These are phyloP conservation scores for Allium sativum DNA, from an alignment of 106 monocot genomes.

Conservation along the genomic window DNA sequence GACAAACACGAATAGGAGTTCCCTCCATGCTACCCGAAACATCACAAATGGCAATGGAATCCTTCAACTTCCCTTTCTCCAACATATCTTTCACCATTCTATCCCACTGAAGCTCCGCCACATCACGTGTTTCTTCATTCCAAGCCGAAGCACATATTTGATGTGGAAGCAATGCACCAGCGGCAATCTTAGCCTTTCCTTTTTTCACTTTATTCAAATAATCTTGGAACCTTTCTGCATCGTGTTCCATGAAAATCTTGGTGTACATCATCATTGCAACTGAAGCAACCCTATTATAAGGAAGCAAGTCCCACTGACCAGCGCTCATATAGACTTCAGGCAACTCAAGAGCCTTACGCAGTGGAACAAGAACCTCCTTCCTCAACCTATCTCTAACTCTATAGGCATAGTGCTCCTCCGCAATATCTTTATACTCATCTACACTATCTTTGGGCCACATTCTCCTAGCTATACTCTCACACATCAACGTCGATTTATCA, in stretches of 20 bases:
- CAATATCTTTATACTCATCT: slow-evolving; percentile 18
- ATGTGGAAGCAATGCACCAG: slow-evolving; percentile 65
- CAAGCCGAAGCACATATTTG: slow-evolving; percentile 24
- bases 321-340: slow-evolving; percentile 65
- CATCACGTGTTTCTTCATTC: slow-evolving; percentile 12
- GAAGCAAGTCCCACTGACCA: slow-evolving; percentile 31
- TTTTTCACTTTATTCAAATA: slow-evolving; percentile 32
- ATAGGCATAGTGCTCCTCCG: slow-evolving; percentile 61
- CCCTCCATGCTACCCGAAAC: slow-evolving; percentile 64
- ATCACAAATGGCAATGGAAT: slow-evolving; percentile 73
- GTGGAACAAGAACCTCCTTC: slow-evolving; percentile 48
- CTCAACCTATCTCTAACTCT: slow-evolving; percentile 51
- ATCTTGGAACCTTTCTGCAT: slow-evolving; percentile 28
- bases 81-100: slow-evolving; percentile 50
- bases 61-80: slow-evolving; percentile 32
- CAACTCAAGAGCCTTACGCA: slow-evolving; percentile 38
- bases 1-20: slow-evolving; percentile 48
- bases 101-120: slow-evolving; percentile 70
- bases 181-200: slow-evolving; percentile 65
- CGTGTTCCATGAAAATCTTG: slow-evolving; percentile 39
- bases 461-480: slow-evolving; percentile 57
- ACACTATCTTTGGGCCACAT: slow-evolving; percentile 44
- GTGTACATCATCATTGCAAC: slow-evolving; percentile 82
- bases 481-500: slow-evolving; percentile 56
- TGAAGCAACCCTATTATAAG: slow-evolving; percentile 68